Evolutionary conservation across 768 basidiomycete genomes (phyloP), one percentile per base, ranked within the genome.

Genomic region (Tulasnella sp.): DNA sequence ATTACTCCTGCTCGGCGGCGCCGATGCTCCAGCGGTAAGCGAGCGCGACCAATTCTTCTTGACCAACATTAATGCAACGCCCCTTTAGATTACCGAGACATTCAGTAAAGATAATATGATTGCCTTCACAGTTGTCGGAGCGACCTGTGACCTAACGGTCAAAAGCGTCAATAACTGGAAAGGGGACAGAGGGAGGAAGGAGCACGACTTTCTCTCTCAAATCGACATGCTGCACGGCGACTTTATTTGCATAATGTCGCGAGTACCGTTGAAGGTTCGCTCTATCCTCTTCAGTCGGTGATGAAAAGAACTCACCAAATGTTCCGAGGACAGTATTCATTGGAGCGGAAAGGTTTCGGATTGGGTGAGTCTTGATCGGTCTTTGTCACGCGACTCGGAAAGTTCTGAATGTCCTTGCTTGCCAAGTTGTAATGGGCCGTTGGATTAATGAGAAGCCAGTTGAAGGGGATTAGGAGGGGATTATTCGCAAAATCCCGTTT

Each of bases 401-500:
- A 22, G 11, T 54, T 54, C 54, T 54, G n/a, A 54, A 54, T 7
- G 54, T 24, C 24, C 24, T 2, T 6, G n/a, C 6, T 54, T n/a
- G 54, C 54, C 54, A 54, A 54, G 54, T 54, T 54, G 54, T 11
- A 8, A 1, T 54, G 54, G 54, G 54, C 24, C 54, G 54, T 69
- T 69, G 64, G 64, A 34, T 69, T 69, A 7, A 69, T 12, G 64
- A 9, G 64, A 69, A 28, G 64, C 0, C 64, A 14, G 31, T 31
- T 37, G 64, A 69, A 69, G 64, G 31, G 31, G 64, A 69, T 69
- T 69, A 69, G 64, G 34, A 69, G 64, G 64, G 28, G 7, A 12
- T 69, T 69, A 69, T 69, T 69, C 64, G 64, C 64, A 69, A 69
- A 69, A 69, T 69, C 64, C 64, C 28, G 12, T 12, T 34, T 69